phyloP scores from a whole-genome alignment of 2,329 filamentous ascomycete genomes.

The Huntiella bhutanensis region DNA sequence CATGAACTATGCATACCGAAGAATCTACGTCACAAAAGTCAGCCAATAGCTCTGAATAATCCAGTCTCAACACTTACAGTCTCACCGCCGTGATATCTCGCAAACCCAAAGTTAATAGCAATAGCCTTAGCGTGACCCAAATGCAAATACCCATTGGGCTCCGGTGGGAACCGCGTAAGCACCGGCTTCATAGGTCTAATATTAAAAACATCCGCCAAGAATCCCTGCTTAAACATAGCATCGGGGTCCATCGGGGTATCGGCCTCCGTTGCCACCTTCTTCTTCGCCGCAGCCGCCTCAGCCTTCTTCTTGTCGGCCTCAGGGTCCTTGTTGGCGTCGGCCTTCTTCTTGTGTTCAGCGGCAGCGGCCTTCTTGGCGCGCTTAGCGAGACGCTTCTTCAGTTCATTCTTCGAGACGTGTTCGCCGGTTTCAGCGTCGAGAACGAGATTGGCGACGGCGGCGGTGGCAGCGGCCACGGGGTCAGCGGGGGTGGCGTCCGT shows the following conservation, averaged over 20 bases:
- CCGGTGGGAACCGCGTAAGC: conserved; percentile 59
- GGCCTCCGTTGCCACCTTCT: conserved; percentile 16
- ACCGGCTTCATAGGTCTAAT: conserved; percentile 43
- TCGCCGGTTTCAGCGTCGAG: conserved; percentile 46
- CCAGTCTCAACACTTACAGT: conserved; percentile 16
- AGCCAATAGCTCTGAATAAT: background rate
- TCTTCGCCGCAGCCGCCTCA: conserved; percentile 20
- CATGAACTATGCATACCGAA: conserved; percentile 13
- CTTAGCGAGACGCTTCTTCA: conserved; percentile 42
- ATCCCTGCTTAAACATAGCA: conserved; percentile 64
- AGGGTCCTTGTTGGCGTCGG: conserved; percentile 15
- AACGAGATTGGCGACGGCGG: conserved; percentile 36
- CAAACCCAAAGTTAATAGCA: conserved; percentile 90
- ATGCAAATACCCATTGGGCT: conserved; percentile 86
- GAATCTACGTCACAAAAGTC: conserved; percentile 3
- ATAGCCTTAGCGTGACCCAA: conserved; percentile 94
- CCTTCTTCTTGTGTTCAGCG: conserved; percentile 30
- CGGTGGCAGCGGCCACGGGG: conserved; percentile 24
- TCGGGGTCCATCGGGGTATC: conserved; percentile 29
- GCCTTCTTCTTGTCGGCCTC: conserved; percentile 26
- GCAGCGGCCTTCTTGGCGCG: conserved; percentile 36
- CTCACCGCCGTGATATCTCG: conserved; percentile 60
- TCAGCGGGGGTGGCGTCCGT: conserved; percentile 1
- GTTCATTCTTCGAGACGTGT: conserved; percentile 43
- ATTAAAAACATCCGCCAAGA: conserved; percentile 53